Percentiles rank a stretch among this genome's conserved stretches.
phyloP scores from a whole-genome alignment of 768 basidiomycete species.

The Leccinum pellstonianum region DNA sequence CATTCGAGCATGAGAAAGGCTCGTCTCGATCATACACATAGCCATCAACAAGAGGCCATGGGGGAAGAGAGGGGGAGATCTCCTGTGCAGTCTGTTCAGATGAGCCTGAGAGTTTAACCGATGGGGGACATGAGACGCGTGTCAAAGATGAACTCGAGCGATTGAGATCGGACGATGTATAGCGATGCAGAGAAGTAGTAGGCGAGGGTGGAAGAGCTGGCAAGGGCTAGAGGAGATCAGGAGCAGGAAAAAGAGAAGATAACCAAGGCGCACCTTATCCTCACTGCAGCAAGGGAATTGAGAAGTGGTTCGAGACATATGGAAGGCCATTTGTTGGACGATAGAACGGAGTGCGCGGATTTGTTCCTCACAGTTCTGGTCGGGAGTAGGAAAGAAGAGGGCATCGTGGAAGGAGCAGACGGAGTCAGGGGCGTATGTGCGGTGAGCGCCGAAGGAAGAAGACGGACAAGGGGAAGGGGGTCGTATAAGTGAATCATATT shows the following conservation, averaged over 20 bases:
- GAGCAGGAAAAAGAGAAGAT: too few species aligned
- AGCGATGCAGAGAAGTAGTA: constrained; percentile 22
- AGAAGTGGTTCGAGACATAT: constrained; percentile 10
- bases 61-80: constrained; percentile 17
- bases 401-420: constrained; percentile 32
- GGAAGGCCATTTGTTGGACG: constrained; percentile 35
- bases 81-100: constrained; percentile 31
- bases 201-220: constrained; percentile 29
- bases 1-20: background rate
- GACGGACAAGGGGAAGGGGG: constrained; percentile 30
- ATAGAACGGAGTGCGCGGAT: constrained; percentile 35
- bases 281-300: background rate
- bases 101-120: constrained; percentile 25
- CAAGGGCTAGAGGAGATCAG: constrained; percentile 15
- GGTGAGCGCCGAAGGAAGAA: constrained; percentile 31
- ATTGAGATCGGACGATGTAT: constrained; percentile 20
- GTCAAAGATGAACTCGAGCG: constrained; percentile 29
- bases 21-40: constrained; percentile 12
- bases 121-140: constrained; percentile 31
- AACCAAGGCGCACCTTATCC: constrained; percentile 10
- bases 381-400: constrained; percentile 32
- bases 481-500: constrained; percentile 1
- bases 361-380: constrained; percentile 24
- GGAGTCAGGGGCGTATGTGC: constrained; percentile 17
- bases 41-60: constrained; percentile 16